Base-by-base conservation (phyloP, 441 rosid genomes). In the Bocquillonia castaneifolia region DNA sequence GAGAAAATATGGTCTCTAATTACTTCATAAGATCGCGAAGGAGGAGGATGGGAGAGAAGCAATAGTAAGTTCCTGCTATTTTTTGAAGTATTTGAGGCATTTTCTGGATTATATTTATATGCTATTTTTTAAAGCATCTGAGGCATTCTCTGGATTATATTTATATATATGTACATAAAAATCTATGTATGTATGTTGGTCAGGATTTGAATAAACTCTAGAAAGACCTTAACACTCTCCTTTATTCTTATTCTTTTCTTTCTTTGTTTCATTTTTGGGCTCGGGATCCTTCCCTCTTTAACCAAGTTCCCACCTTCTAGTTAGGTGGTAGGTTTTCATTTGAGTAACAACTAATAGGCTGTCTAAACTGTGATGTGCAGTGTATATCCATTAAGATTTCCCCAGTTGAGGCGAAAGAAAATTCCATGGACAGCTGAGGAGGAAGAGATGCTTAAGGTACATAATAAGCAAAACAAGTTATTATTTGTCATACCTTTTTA, bases 371-470 rank as follows among this genome's bases (percentile, higher is more conserved):
- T 57, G n/a, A 44, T 72, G 55, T 72, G 79, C 76, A 82, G 86
- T 45, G 48, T 66, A 58, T 67, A 47, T 69, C 77, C 85, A 14
- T 31, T 65, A 36, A 58, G n/a, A n/a, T n/a, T 34, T 18, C 77
- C 80, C 63, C 78, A 60, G 61, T 60, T 25, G 63, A 77, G 80
- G 70, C 70, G 82, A 53, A 78, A 68, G 69, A 81, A 66, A 64
- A 54, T 79, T 70, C 75, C 72, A 9, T 84, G 88, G 88, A 83
- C 81, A 44, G 69, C 74, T 25, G 39, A 76, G 56, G 88, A 85
- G 74, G 89, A 83, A 73, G 77, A 80, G 68, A 76, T 71, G 58
- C 83, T 82, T 9, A 79, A 72, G 88, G 89, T 87, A 74, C 62
- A 37, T 55, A n/a, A 48, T 56, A 20, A 44, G 5, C 56, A 25